These are phyloP conservation scores for Calonectria ilicicola DNA, from an alignment of 2,329 filamentous ascomycete genomes.

Conservation along the genomic window DNA sequence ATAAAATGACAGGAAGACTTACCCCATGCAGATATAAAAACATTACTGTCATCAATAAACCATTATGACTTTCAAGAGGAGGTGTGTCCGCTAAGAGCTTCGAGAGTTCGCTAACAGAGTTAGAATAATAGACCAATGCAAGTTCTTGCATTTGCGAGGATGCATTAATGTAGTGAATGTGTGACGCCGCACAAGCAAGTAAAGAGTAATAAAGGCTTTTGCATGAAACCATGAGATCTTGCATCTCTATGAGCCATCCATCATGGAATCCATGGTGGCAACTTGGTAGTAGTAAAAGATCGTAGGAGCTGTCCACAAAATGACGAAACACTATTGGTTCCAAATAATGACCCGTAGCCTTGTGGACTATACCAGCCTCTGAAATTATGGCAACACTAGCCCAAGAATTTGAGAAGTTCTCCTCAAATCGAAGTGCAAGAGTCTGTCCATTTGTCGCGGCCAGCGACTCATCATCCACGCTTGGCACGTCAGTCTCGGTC, in stretches of 20 bases:
- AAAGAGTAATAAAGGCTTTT: conserved; percentile 46
- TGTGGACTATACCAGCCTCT: conserved; percentile 19
- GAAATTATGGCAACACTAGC: neutral
- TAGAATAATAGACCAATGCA: conserved; percentile 37
- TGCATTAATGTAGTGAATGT: conserved; percentile 34
- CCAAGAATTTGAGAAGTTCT: neutral
- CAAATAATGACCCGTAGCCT: conserved; percentile 22
- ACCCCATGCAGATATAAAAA: conserved; percentile 42
- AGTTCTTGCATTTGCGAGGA: conserved; percentile 35
- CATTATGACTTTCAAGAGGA: conserved; percentile 35
- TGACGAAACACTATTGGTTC: conserved; percentile 32
- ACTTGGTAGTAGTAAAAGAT: conserved; percentile 41
- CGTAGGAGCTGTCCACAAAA: conserved; percentile 35
- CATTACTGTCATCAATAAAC: conserved; percentile 41
- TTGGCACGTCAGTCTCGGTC: neutral
- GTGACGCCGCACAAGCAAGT: conserved; percentile 42
- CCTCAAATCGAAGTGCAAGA: neutral
- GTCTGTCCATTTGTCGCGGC: neutral
- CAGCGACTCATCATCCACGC: neutral
- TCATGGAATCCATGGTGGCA: conserved; percentile 45
- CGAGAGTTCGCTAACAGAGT: conserved; percentile 33
- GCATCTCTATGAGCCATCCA: conserved; percentile 45
- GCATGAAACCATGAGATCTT: conserved; percentile 40
- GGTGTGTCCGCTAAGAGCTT: conserved; percentile 23
- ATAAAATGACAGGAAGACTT: neutral